A percentile compares a stretch with the other conserved stretches of the same genome.
Evolutionary conservation across 208 protist genomes (phyloP).

Genomic region (Phytomonas sp.): DNA sequence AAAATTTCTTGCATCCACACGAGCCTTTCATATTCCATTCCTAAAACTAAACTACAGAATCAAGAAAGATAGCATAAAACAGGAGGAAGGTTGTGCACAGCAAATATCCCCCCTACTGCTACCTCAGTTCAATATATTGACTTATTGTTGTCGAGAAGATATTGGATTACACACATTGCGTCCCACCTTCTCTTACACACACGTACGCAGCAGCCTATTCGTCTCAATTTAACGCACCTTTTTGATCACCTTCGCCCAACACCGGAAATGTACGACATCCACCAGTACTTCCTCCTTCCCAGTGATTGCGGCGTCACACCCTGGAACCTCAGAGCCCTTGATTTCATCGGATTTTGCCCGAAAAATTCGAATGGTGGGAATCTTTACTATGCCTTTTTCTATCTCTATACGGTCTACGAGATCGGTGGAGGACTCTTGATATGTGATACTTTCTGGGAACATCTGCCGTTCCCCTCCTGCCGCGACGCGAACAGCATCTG

Average conservation of each 20-base stretch:
- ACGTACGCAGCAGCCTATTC: not conserved
- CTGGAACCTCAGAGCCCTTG: not conserved
- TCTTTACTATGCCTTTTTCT: conserved; percentile 36
- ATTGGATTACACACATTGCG: not conserved
- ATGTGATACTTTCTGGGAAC: not conserved
- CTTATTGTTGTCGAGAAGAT: not conserved
- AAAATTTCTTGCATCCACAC: not conserved
- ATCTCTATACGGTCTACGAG: not conserved
- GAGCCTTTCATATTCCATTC: not conserved
- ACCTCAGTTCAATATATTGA: not conserved
- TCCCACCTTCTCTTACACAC: not conserved
- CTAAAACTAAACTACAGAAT: not conserved
- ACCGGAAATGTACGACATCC: conserved; percentile 65
- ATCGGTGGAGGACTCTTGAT: not conserved
- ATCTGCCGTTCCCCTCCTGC: not conserved
- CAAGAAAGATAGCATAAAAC: not conserved
- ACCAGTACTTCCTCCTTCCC: conserved; percentile 36
- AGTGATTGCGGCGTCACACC: conserved; percentile 5
- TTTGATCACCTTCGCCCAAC: conserved; percentile 42
- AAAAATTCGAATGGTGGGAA: conserved; percentile 53
- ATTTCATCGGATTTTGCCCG: conserved; percentile 17
- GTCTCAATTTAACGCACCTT: conserved; percentile 11
- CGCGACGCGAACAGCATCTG: not conserved
- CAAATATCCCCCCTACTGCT: not conserved
- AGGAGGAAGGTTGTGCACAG: not conserved